These are phyloP conservation scores for Goffeauzyma gilvescens DNA, from an alignment of 768 basidiomycete species.

Conservation along the genomic window DNA sequence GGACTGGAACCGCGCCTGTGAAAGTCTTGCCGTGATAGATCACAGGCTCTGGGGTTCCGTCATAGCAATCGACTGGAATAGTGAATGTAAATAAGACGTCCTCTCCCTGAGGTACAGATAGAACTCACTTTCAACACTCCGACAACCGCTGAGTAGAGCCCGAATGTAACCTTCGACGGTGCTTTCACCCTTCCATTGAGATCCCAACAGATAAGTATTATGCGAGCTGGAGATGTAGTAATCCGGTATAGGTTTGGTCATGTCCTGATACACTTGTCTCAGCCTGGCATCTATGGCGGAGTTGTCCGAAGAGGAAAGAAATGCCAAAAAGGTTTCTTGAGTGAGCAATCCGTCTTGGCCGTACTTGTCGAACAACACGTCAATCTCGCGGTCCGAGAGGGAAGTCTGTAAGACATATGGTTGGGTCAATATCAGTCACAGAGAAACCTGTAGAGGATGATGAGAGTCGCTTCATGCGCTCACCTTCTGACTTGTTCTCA, in stretches of 20 bases:
- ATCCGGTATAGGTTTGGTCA: slow-evolving; percentile 69
- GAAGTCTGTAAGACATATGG: no score
- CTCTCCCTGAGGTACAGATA: background rate
- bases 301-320: slow-evolving; percentile 66
- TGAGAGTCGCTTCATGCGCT: no score
- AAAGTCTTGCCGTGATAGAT: slow-evolving; percentile 79
- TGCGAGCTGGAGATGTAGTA: slow-evolving; percentile 81
- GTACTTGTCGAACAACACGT: no score
- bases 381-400: no score
- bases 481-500: no score
- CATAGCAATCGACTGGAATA: slow-evolving; percentile 70
- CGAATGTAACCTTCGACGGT: slow-evolving; percentile 86
- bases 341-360: no score
- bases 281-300: slow-evolving; percentile 42
- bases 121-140: slow-evolving; percentile 74
- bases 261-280: slow-evolving; percentile 49
- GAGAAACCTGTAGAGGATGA: no score
- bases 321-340: slow-evolving; percentile 40
- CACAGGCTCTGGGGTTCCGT: slow-evolving; percentile 65
- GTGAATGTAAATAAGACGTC: background rate
- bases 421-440: no score
- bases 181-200: slow-evolving; percentile 50
- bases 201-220: slow-evolving; percentile 39
- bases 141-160: slow-evolving; percentile 67
- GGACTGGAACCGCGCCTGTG: slow-evolving; percentile 60